A percentile compares a stretch with the other conserved stretches of the same genome.
Conservation (phyloP, 2,329 filamentous ascomycete species). For the Tolypocladium album region DNA sequence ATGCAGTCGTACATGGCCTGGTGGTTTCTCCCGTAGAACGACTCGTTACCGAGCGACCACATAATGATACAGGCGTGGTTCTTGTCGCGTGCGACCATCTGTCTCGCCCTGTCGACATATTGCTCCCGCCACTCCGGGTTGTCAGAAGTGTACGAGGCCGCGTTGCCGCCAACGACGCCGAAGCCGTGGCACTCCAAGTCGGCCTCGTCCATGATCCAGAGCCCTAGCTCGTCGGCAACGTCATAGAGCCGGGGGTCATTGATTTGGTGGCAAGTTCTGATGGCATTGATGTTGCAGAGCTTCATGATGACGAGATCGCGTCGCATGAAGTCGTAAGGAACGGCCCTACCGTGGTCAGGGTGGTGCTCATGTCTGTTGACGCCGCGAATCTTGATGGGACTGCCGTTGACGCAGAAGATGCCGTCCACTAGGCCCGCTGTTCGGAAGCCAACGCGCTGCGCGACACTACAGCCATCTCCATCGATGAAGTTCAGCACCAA, state of each 20-base stretch:
- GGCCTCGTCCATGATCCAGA: constrained; percentile 51
- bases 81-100: constrained; percentile 49
- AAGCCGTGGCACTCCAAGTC: constrained; percentile 46
- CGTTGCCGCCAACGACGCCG: constrained; percentile 24
- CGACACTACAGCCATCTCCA: constrained; percentile 21
- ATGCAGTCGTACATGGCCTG: constrained; percentile 57
- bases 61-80: constrained; percentile 57
- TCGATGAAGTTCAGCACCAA: constrained; percentile 26
- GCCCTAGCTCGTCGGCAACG: constrained; percentile 50
- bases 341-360: constrained; percentile 47
- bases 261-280: constrained; percentile 58
- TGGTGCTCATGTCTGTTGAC: constrained; percentile 65
- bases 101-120: constrained; percentile 55
- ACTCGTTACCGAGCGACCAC: constrained; percentile 64
- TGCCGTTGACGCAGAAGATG: constrained; percentile 54
- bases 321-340: constrained; percentile 50
- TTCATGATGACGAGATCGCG: constrained; percentile 58
- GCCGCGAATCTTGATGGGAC: constrained; percentile 53
- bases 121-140: constrained; percentile 52
- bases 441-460: constrained; percentile 53
- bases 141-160: constrained; percentile 37
- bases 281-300: constrained; percentile 56
- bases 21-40: constrained; percentile 59
- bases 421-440: constrained; percentile 49
- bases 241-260: constrained; percentile 51